A percentile compares a stretch with the other conserved stretches of the same genome.
phyloP scores from a whole-genome alignment of 805 yeast species.

The Candida nanaspora region DNA sequence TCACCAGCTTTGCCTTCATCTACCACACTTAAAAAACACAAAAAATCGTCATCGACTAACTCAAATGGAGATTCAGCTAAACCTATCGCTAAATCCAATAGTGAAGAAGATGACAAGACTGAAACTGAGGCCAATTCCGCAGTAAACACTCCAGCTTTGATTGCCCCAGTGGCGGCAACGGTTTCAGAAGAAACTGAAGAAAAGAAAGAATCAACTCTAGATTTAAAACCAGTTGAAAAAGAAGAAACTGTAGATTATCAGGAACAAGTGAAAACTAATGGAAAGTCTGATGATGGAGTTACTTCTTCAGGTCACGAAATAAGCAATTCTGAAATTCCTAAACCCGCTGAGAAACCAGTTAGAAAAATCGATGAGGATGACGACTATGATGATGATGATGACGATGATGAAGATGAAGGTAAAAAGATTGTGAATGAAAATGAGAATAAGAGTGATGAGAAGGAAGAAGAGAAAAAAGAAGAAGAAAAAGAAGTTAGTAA shows the following conservation, averaged over 20 bases:
- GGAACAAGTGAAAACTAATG: conserved; percentile 7
- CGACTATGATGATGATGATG: conserved; percentile 27
- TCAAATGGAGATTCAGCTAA: neutral
- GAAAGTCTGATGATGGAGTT: conserved; percentile 7
- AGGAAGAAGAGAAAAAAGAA: neutral
- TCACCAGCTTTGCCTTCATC: conserved; percentile 1
- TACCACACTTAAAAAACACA: conserved; percentile 1
- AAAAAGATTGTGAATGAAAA: no score
- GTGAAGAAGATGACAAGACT: neutral
- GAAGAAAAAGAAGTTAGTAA: neutral
- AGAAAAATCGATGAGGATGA: conserved; percentile 30
- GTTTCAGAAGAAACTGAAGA: conserved; percentile 3
- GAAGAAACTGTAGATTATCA: conserved; percentile 20
- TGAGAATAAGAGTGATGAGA: neutral
- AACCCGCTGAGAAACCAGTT: conserved; percentile 20
- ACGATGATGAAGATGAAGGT: conserved; percentile 3
- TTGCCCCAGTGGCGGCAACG: conserved; percentile 1
- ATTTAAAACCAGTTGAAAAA: conserved; percentile 24
- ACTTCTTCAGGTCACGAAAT: neutral
- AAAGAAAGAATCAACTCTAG: conserved; percentile 14
- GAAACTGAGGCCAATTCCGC: neutral
- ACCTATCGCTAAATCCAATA: neutral
- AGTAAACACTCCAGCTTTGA: neutral
- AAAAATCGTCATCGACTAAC: conserved; percentile 1
- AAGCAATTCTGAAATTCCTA: conserved; percentile 6